Base-by-base conservation (phyloP, 2,329 filamentous ascomycete species). In the Amauroascus verrucosus region DNA sequence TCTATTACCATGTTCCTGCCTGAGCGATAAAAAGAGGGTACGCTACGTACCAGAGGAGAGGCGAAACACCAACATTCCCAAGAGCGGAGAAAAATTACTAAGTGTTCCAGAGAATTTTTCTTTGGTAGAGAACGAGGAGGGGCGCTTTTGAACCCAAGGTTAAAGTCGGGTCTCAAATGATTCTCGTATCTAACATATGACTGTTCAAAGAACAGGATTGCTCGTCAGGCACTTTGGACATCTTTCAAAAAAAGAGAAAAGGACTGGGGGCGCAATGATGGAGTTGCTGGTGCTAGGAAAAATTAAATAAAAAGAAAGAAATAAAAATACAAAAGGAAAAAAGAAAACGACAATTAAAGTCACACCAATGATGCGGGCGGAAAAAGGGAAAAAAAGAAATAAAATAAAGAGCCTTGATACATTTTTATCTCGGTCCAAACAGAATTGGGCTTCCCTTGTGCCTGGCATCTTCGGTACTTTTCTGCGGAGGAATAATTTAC, bases 81-180 rank as follows among this genome's bases (percentile, higher is more conserved):
- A 49, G 47, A 40, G 47, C 47, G 47, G 47, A 49, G 47, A 38
- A 38, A 30, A 40, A 38, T 40, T 38, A 40, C 47, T 49, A 47
- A 47, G 16, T 40, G 37, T 32, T 32, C 37, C 6, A 24, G 20
- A 40, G 14, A 38, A 13, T 13, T 13, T 35, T 38, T 38, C 22
- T 40, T 14, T 49, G 47, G 33, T 16, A 40, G 35, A 49, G 35
- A 28, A 40, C 30, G 47, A 49, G 47, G 47, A 33, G n/a, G n/a
- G n/a, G n/a, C n/a, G 46, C 45, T 40, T 33, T 35, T 48, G 32
- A 38, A 16, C 22, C 47, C 30, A 38, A 49, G 45, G 45, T 47
- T 47, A 47, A 47, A 47, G 18, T 35, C 45, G 45, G n/a, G 45
- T 20, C 45, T 47, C 45, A 35, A n/a, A 14, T 37, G 45, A 47